These are phyloP conservation scores for Rhynchospora pubera DNA, from an alignment of 176 grass and related monocot genomes.

Conservation along the genomic window DNA sequence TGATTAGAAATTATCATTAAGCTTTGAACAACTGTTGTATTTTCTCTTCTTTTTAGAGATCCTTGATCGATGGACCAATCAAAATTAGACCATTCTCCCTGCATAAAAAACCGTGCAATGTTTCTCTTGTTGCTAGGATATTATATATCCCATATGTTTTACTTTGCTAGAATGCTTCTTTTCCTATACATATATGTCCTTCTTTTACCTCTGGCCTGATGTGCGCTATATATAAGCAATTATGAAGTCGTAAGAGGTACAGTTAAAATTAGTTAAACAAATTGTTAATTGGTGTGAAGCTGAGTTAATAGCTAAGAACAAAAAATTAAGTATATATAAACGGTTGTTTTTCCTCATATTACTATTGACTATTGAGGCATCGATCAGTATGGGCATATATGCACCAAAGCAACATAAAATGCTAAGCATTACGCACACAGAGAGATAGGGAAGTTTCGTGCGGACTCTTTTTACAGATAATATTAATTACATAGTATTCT, in stretches of 20 bases:
- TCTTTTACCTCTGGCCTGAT: neutral
- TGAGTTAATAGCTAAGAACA: neutral
- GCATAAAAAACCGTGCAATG: conserved; percentile 2
- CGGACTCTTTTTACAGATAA: neutral
- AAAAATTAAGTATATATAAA: no score
- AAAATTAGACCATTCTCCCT: neutral
- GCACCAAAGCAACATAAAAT: neutral
- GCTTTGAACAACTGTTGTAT: conserved; percentile 26
- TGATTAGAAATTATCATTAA: conserved; percentile 17
- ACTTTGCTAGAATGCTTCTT: neutral
- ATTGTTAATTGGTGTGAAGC: neutral
- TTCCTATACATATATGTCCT: neutral
- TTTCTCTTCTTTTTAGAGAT: conserved; percentile 37
- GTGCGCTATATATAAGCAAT: neutral
- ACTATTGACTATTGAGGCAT: neutral
- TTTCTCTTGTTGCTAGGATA: conserved; percentile 12
- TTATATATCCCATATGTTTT: conserved; percentile 6
- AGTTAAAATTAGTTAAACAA: neutral
- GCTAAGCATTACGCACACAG: neutral
- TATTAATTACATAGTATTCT: conserved; percentile 28
- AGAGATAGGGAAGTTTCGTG: neutral
- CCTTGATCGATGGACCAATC: conserved; percentile 25
- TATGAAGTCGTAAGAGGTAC: neutral
- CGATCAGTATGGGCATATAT: neutral
- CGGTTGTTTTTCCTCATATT: neutral